phyloP scores from a whole-genome alignment of 2,329 filamentous ascomycete species.

The Aspergillus japonicus region DNA sequence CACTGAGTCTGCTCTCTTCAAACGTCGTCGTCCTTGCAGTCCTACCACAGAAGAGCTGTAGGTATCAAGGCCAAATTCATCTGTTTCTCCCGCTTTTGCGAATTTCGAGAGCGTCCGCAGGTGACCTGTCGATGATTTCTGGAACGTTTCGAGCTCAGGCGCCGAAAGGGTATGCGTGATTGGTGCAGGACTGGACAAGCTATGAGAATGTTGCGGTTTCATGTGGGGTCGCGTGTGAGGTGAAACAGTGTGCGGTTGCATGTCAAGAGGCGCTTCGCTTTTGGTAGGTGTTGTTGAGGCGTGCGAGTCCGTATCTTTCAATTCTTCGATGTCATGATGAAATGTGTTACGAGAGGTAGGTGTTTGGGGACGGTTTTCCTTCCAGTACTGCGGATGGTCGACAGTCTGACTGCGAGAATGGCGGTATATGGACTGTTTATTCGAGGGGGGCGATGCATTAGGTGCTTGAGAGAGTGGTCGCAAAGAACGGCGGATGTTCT shows the following conservation, averaged over 20 bases:
- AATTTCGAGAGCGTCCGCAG: constrained; percentile 82
- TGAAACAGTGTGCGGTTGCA: constrained; percentile 27
- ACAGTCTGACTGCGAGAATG: constrained; percentile 63
- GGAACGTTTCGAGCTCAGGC: constrained; percentile 76
- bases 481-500: constrained; percentile 71
- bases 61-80: constrained; percentile 77
- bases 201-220: constrained; percentile 31
- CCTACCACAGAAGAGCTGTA: constrained; percentile 84
- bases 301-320: constrained; percentile 22
- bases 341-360: constrained; percentile 31
- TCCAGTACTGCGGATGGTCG: constrained; percentile 50
- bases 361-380: constrained; percentile 34
- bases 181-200: constrained; percentile 29
- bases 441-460: constrained; percentile 44
- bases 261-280: constrained; percentile 22
- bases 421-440: constrained; percentile 34
- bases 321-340: constrained; percentile 31
- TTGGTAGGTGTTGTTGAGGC: constrained; percentile 26
- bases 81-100: constrained; percentile 69
- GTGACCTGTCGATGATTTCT: constrained; percentile 86
- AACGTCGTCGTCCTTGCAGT: constrained; percentile 74
- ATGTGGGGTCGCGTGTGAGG: constrained; percentile 31
- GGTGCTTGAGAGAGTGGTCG: constrained; percentile 71
- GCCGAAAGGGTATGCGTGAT: constrained; percentile 54
- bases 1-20: constrained; percentile 67